These are phyloP conservation scores for Cladosporium cucumerinum DNA, from an alignment of 2,329 filamentous ascomycete species.

Conservation along the genomic window DNA sequence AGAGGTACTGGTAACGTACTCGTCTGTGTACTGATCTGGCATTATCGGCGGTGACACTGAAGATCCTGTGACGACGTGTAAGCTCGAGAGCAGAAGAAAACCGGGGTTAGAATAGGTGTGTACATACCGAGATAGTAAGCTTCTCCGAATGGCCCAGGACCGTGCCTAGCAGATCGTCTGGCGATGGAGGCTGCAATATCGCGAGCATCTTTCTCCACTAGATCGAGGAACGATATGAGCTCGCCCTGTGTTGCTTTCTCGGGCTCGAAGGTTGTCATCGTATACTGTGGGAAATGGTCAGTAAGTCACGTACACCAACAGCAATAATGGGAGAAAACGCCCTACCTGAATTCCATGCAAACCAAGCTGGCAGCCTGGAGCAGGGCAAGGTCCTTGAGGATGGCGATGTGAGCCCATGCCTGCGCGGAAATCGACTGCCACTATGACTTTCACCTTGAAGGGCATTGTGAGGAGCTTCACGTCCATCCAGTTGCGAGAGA, in stretches of 20 bases:
- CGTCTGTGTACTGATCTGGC: background rate
- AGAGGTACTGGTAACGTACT: background rate
- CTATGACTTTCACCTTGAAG: background rate
- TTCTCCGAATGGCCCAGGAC: background rate
- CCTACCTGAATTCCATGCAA: background rate
- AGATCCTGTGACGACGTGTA: background rate
- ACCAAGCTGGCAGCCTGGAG: background rate
- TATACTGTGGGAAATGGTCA: background rate
- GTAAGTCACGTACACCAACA: background rate
- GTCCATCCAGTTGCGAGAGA: background rate
- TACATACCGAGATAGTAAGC: background rate
- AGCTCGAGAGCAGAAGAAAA: background rate
- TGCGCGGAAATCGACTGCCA: background rate
- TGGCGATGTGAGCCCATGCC: background rate
- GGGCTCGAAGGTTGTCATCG: background rate
- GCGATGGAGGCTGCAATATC: background rate
- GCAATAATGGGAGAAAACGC: no score
- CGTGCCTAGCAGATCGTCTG: background rate
- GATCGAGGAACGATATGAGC: background rate
- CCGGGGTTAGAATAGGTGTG: background rate
- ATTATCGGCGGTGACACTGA: background rate
- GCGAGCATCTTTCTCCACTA: background rate
- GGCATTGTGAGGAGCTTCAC: slow-evolving; percentile 1
- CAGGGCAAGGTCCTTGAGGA: background rate
- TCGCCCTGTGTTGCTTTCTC: background rate